A percentile compares a stretch with the other conserved stretches of the same genome.
Evolutionary conservation across 2,329 filamentous ascomycete species (phyloP).

Genomic region (Cytospora chrysosperma): DNA sequence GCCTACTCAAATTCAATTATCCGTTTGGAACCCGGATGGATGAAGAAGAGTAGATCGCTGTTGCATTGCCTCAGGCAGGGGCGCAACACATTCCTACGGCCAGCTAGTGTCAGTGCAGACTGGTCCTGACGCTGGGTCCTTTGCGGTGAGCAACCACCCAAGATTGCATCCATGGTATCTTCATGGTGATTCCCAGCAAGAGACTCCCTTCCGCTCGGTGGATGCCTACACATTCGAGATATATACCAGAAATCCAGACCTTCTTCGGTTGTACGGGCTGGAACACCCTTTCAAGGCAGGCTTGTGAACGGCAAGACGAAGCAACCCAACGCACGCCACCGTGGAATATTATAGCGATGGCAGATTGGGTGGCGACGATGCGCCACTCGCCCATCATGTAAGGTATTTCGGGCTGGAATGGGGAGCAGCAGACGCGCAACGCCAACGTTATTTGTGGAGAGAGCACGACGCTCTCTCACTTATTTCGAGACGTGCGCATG

Average conservation of each 20-base stretch:
- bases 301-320: too few relatives aligned
- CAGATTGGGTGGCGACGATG: not conserved
- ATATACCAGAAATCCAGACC: too few relatives aligned
- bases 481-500: not conserved
- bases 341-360: not conserved
- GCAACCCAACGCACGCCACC: not conserved
- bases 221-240: too few relatives aligned
- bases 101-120: not conserved
- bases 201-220: too few relatives aligned
- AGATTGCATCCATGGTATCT: not conserved
- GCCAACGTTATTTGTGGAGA: not conserved
- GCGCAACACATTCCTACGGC: not conserved
- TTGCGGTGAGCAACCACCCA: not conserved
- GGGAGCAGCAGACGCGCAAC: not conserved
- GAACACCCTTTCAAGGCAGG: too few relatives aligned
- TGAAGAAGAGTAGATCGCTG: not conserved
- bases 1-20: slow-evolving; percentile 94
- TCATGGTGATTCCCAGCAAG: not conserved
- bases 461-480: not conserved
- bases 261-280: too few relatives aligned
- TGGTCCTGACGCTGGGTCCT: not conserved
- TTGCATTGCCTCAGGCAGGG: not conserved
- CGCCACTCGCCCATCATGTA: not conserved
- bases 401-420: not conserved
- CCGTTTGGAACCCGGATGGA: slow-evolving; percentile 69